Evolutionary conservation across 176 grass and related monocot genomes (phyloP), one percentile per base, ranked within the genome.

Genomic region (Hyparrhenia diplandra): DNA sequence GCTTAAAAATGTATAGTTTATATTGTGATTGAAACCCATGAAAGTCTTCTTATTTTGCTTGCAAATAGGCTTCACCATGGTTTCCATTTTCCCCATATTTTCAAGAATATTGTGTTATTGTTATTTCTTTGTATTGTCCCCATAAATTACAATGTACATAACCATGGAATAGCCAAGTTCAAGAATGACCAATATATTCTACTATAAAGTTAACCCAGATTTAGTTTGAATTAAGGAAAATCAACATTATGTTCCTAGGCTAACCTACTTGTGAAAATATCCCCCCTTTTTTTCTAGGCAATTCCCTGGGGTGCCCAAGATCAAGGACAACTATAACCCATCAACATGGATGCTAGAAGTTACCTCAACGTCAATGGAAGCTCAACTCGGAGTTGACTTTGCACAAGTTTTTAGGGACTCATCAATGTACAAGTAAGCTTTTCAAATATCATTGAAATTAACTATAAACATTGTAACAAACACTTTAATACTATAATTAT

Each of bases 311-410:
- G 83, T 90, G 63, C 90, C 90, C 27, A 81, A 58, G 34, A 95
- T 92, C 34, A 90, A 71, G 74, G 58, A 90, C 34, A 90, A 90
- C 49, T 86, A 92, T 25, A 95, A 95, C 62, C 93, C 93, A 57
- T 85, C 92, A 45, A 92, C 92, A 23, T 94, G 92, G 89, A 92
- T 94, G 89, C 23, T 94, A 60, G 87, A 95, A 74, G 79, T 90
- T 90, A 92, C 89, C 13, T 88, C 51, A 35, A 35, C 64, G 66
- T 92, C 93, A 58, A 57, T 84, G 63, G 93, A 90, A 81, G 27
- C 37, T 17, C 93, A 88, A 75, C 42, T 92, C 8, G 67, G 79
- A 79, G 28, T 86, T 49, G 52, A 97, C 81, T 97, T 97, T 86
- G 84, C 87, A 72, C 46, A 90, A 70, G 60, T 94, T n/a, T 94